Base-by-base conservation (phyloP, 148 eudicot genomes). In the Rhododendron ovatum region DNA sequence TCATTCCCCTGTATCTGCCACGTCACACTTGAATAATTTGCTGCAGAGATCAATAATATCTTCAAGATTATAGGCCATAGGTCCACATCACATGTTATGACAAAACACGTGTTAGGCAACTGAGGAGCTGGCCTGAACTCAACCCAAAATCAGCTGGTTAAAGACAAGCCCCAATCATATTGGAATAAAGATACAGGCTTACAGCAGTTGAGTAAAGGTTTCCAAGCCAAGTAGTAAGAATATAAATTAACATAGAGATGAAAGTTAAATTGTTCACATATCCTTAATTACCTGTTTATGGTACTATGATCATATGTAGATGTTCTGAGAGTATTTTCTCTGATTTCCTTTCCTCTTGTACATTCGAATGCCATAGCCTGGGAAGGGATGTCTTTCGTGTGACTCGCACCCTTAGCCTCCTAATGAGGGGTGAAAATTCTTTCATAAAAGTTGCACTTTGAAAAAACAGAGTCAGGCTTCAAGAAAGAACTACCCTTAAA, bases 51-150 rank as follows among this genome's bases (percentile, higher is more conserved):
- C 78, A 74, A 17, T 12, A 78, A 24, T 78, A 37, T 80, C 82
- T 50, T 50, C 61, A 50, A 47, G 59, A 50, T 48, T 14, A 80
- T 30, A 51, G 83, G 63, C 59, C 24, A 20, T 26, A 6, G 89
- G 82, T 92, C 85, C 82, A 78, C 14, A 41, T 48, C 82, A 78
- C 6, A 41, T 48, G 22, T 77, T 20, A 8, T 24, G 50, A 77
- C 24, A 77, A 77, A 77, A 41, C 80, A 18, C 33, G 20, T n/a
- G 82, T 14, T 47, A 78, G 57, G 57, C 82, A 78, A 78, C 81
- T 15, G 77, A 28, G 79, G 79, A 75, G 12, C 47, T 5, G n/a
- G 12, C 45, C 79, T 35, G 45, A 17, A 75, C 45, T 37, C n/a
- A 75, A 75, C 76, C 1, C 76, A 71, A 28, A 28, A 30, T 71